phyloP scores from a whole-genome alignment of 768 basidiomycete genomes.

The Asterophora parasitica region DNA sequence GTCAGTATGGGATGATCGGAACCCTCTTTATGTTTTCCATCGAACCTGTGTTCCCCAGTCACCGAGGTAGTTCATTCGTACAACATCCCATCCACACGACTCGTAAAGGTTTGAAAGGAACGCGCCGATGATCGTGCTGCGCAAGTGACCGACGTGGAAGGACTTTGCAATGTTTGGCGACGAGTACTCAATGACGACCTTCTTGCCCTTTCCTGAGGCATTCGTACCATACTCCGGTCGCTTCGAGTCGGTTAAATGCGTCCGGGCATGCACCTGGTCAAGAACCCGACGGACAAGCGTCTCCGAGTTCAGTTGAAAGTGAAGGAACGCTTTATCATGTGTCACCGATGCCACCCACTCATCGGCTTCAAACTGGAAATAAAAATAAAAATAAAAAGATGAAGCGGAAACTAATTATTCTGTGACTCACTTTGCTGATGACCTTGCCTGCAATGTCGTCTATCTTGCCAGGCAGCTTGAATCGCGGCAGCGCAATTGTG shows the following conservation, averaged over 20 bases:
- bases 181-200: constrained; percentile 85
- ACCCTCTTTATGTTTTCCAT: neutral
- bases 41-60: constrained; percentile 97
- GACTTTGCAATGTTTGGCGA: constrained; percentile 97
- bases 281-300: constrained; percentile 66
- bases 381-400: neutral
- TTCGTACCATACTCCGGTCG: constrained; percentile 81
- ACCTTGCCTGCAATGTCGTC: constrained; percentile 75
- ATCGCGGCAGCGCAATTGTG: constrained; percentile 87
- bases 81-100: constrained; percentile 90
- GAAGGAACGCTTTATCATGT: constrained; percentile 76
- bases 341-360: constrained; percentile 69
- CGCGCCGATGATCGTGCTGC: constrained; percentile 98
- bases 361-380: constrained; percentile 84
- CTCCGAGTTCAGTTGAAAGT: constrained; percentile 66
- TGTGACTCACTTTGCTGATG: constrained; percentile 57
- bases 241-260: constrained; percentile 53
- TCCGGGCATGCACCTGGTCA: constrained; percentile 68
- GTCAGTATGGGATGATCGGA: neutral
- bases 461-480: constrained; percentile 78
- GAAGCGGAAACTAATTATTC: neutral
- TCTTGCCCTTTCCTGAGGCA: constrained; percentile 73
- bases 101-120: constrained; percentile 90
- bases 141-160: constrained; percentile 95
- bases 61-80: constrained; percentile 89